These are phyloP conservation scores for Cytospora leucostoma DNA, from an alignment of 2,329 filamentous ascomycete species.

Conservation along the genomic window DNA sequence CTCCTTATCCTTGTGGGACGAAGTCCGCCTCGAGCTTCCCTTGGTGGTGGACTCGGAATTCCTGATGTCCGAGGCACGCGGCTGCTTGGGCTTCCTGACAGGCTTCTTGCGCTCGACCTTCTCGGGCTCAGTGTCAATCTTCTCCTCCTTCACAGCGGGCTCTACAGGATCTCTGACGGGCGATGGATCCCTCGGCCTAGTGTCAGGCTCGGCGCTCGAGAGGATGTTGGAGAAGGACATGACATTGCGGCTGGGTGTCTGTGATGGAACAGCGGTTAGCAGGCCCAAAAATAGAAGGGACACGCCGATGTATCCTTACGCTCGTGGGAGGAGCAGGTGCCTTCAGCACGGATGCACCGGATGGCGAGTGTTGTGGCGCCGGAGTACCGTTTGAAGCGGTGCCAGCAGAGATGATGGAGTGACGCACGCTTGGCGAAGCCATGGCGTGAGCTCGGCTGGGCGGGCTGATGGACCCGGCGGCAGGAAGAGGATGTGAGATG, in stretches of 20 bases:
- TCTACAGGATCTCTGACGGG: conserved; percentile 11
- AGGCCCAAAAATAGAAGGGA: conserved; percentile 4
- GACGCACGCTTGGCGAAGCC: conserved; percentile 51
- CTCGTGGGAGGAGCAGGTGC: conserved; percentile 41
- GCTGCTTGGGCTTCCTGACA: conserved; percentile 46
- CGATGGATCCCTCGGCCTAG: conserved; percentile 46
- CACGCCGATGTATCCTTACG: conserved; percentile 34
- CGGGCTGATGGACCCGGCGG: conserved; percentile 47
- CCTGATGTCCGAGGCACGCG: conserved; percentile 53
- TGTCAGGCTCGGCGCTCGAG: conserved; percentile 71
- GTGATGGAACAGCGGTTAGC: conserved; percentile 24
- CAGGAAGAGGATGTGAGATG: conserved; percentile 46
- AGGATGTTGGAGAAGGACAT: conserved; percentile 98
- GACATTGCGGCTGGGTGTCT: conserved; percentile 73
- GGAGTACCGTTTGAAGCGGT: conserved; percentile 45
- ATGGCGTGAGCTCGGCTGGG: conserved; percentile 44
- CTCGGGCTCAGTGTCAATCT: conserved; percentile 26
- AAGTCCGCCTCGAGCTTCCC: conserved; percentile 50
- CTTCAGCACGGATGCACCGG: conserved; percentile 44
- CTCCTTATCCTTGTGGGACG: conserved; percentile 47
- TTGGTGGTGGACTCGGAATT: conserved; percentile 51
- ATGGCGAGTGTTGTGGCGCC: conserved; percentile 36
- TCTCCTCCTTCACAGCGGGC: conserved; percentile 28
- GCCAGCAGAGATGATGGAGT: conserved; percentile 43
- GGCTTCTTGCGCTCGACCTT: conserved; percentile 39